phyloP scores from a whole-genome alignment of 306 rosid genomes.

The Vachellia pachyceras region DNA sequence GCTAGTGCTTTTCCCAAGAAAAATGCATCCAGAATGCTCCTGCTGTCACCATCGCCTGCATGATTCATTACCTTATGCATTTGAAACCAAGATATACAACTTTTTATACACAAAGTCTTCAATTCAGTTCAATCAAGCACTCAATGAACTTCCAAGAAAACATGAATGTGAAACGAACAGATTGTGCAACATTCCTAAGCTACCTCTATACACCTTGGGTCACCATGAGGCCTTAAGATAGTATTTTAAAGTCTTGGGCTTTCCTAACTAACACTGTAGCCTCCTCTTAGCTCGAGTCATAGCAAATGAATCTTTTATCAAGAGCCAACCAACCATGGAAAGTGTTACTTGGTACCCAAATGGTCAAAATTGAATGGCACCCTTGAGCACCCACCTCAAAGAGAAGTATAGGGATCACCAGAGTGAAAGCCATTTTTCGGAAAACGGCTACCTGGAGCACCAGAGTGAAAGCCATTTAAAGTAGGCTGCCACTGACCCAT shows the following conservation, averaged over 20 bases:
- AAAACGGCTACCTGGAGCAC: not conserved
- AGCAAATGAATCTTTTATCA: not conserved
- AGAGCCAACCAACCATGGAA: not conserved
- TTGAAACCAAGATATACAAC: not conserved
- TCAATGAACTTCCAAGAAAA: constrained; percentile 7
- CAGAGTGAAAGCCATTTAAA: not conserved
- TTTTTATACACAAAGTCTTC: not conserved
- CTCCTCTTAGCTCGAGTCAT: not conserved
- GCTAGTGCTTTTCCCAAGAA: constrained; percentile 97
- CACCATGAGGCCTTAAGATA: not conserved
- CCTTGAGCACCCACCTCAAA: not conserved
- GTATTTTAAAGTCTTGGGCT: not conserved
- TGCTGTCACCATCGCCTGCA: constrained; percentile 76
- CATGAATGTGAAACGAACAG: not conserved
- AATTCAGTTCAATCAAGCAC: constrained; percentile 17
- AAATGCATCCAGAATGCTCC: constrained; percentile 85
- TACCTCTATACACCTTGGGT: not conserved
- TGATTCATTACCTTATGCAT: constrained; percentile 30
- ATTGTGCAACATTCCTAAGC: not conserved
- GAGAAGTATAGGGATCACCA: too few relatives aligned
- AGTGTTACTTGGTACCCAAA: not conserved
- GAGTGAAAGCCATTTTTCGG: not conserved
- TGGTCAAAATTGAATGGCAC: not conserved
- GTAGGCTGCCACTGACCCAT: not conserved
- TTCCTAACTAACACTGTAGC: not conserved